These are phyloP conservation scores for Jasminum sambac DNA, from an alignment of 257 asterid species.

Conservation along the genomic window DNA sequence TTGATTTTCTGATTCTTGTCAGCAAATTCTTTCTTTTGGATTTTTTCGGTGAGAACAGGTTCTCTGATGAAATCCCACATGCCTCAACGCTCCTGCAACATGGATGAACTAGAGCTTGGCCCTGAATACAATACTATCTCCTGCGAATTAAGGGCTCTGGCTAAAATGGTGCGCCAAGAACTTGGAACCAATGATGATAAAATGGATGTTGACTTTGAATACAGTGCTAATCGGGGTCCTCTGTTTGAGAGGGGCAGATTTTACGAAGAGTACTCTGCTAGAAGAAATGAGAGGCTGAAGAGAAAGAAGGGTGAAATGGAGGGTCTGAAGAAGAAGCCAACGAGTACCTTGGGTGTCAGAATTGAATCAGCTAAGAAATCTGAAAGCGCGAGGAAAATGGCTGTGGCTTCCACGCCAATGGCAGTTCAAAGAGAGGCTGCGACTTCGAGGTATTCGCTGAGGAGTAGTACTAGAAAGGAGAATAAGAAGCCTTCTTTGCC, in stretches of 20 bases:
- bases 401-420: slow-evolving; percentile 48
- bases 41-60: slow-evolving; percentile 32
- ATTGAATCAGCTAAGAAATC: slow-evolving; percentile 64
- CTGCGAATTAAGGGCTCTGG: slow-evolving; percentile 63
- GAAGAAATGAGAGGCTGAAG: slow-evolving; percentile 89
- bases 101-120: slow-evolving; percentile 43
- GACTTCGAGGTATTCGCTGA: slow-evolving; percentile 68
- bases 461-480: slow-evolving; percentile 64
- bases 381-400: slow-evolving; percentile 48
- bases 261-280: slow-evolving; percentile 79
- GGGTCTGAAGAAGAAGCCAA: slow-evolving; percentile 49
- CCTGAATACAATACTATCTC: slow-evolving; percentile 78
- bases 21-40: background rate
- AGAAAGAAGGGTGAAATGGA: slow-evolving; percentile 67
- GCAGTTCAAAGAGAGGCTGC: slow-evolving; percentile 47
- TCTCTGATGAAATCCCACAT: slow-evolving; percentile 58
- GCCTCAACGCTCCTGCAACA: slow-evolving; percentile 37
- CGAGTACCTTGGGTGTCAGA: slow-evolving; percentile 73
- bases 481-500: slow-evolving; percentile 70
- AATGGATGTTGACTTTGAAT: slow-evolving; percentile 10
- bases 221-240: slow-evolving; percentile 40
- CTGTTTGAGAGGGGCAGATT: slow-evolving; percentile 79
- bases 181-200: slow-evolving; percentile 33
- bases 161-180: slow-evolving; percentile 71
- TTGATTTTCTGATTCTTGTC: background rate